phyloP scores from a whole-genome alignment of 306 rosid genomes.

The Lupinus albus region DNA sequence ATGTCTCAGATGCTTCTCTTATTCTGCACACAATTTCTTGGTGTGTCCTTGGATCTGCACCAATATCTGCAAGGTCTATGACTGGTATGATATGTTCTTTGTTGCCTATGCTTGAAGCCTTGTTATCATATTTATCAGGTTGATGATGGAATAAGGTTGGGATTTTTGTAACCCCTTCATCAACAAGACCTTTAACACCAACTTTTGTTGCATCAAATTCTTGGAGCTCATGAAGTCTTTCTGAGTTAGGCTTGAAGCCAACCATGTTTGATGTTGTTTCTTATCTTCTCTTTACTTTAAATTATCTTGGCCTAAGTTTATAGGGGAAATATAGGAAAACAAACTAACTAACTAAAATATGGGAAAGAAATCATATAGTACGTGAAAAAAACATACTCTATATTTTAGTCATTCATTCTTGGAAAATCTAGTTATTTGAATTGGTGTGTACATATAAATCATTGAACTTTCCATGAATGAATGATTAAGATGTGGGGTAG shows the following conservation, averaged over 20 bases:
- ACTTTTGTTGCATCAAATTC: conserved; percentile 44
- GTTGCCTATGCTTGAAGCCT: conserved; percentile 28
- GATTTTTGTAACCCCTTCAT: conserved; percentile 33
- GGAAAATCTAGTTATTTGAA: no score
- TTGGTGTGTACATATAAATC: no score
- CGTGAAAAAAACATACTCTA: no score
- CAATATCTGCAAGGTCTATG: conserved; percentile 33
- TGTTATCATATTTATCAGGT: conserved; percentile 6
- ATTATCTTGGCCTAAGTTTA: no score
- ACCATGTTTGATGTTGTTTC: no score
- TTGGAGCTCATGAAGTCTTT: conserved; percentile 29
- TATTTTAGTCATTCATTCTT: no score
- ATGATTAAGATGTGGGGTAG: no score
- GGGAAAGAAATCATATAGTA: no score
- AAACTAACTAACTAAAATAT: no score
- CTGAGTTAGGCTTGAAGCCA: neutral
- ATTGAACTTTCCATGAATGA: no score
- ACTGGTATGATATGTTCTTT: conserved; percentile 29
- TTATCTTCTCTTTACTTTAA: no score
- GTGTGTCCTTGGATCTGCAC: conserved; percentile 1
- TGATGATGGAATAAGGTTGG: conserved; percentile 42
- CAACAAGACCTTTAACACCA: conserved; percentile 44
- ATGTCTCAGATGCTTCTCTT: conserved; percentile 41
- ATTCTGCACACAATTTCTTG: conserved; percentile 28
- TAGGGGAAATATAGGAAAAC: no score